Percentiles rank a stretch among this genome's conserved stretches.
phyloP scores from a whole-genome alignment of 2,329 filamentous ascomycete genomes.

The Nothophoma quercina region DNA sequence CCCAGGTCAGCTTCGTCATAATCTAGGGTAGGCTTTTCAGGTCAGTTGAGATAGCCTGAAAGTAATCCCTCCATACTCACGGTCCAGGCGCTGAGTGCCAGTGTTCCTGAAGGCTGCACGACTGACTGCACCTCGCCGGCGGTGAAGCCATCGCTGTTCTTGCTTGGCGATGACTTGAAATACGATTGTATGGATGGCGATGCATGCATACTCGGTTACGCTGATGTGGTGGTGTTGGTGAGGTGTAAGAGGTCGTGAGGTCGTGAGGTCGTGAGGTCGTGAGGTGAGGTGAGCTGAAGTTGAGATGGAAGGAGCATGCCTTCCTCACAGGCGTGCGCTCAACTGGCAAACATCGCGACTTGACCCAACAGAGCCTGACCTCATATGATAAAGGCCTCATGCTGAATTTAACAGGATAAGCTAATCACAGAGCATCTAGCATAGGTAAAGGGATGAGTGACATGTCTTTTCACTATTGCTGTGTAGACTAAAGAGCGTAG shows the following conservation, averaged over 20 bases:
- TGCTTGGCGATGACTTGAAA: constrained; percentile 43
- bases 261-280: too few species aligned
- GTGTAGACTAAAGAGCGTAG: constrained; percentile 33
- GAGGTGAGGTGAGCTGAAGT: constrained; percentile 2
- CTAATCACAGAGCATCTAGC: not conserved
- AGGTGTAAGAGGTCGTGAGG: not conserved
- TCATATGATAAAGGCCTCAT: not conserved
- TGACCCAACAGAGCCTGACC: not conserved
- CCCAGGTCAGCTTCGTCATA: constrained; percentile 60
- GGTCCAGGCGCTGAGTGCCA: constrained; percentile 33
- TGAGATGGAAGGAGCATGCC: constrained; percentile 17
- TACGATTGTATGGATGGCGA: constrained; percentile 55
- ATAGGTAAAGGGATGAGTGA: not conserved
- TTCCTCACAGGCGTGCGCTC: not conserved
- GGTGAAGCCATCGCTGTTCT: constrained; percentile 63
- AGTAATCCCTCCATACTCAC: constrained; percentile 1
- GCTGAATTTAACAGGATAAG: not conserved
- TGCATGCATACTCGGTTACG: constrained; percentile 40
- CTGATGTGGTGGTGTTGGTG: not conserved
- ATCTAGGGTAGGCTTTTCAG: constrained; percentile 53
- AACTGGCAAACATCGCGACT: not conserved
- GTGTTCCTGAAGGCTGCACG: constrained; percentile 42
- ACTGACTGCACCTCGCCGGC: constrained; percentile 53
- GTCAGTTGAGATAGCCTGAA: constrained; percentile 10
- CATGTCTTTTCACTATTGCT: constrained; percentile 13